Evolutionary conservation across 2,329 filamentous ascomycete genomes (phyloP).

Genomic region (Arthrinium phaeospermum): DNA sequence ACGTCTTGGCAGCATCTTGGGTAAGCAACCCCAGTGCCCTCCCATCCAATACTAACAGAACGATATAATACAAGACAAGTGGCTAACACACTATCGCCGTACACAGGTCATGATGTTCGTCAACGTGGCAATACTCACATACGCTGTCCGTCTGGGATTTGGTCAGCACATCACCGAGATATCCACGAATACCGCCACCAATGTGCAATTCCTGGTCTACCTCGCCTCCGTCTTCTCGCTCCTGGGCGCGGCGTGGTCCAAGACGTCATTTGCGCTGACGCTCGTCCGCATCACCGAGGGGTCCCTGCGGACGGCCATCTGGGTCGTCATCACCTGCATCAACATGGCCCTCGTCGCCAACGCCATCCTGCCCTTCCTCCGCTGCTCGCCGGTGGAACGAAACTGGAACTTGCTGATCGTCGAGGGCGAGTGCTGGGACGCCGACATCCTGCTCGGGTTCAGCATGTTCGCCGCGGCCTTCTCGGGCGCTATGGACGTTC

Average conservation of each 20-base stretch:
- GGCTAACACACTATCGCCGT: background rate
- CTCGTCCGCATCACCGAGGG: conserved; percentile 39
- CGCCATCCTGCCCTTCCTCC: conserved; percentile 32
- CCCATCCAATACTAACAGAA: background rate
- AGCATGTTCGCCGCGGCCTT: conserved; percentile 32
- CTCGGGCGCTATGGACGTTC: conserved; percentile 42
- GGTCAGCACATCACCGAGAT: conserved; percentile 20
- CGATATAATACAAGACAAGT: background rate
- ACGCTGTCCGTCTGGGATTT: conserved; percentile 21
- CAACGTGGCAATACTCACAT: conserved; percentile 4
- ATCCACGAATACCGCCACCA: background rate
- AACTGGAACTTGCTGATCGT: conserved; percentile 23
- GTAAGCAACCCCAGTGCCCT: background rate
- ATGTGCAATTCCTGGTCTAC: conserved; percentile 7
- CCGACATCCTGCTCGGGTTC: conserved; percentile 27
- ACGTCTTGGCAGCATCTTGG: conserved; percentile 21
- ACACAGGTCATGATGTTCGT: conserved; percentile 6
- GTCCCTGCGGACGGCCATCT: conserved; percentile 35
- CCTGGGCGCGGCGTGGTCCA: conserved; percentile 43
- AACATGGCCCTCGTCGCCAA: conserved; percentile 33
- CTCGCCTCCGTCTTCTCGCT: conserved; percentile 27
- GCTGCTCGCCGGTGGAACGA: conserved; percentile 26
- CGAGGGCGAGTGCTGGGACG: conserved; percentile 29
- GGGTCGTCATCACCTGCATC: conserved; percentile 40
- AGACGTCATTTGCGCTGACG: conserved; percentile 46